Base-by-base conservation (phyloP, 2,329 filamentous ascomycete genomes). In the Penicillium sp. region DNA sequence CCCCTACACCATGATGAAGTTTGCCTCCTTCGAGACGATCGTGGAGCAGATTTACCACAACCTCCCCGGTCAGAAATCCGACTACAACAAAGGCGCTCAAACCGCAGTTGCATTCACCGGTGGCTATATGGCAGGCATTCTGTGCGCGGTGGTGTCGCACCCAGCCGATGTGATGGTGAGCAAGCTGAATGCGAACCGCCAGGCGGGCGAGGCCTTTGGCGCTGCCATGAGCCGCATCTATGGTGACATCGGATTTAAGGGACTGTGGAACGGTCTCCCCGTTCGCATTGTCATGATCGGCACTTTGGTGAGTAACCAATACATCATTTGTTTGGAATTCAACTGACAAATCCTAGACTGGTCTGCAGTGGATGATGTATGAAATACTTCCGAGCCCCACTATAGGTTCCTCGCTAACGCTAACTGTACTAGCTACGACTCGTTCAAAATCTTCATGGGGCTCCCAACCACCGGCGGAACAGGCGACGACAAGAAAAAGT, bases 361-460 rank as follows among this genome's bases (percentile, higher is more conserved):
- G 85, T 42, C 69, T 94, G 45, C 88, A 95, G 70, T 95, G 87
- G 87, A 86, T 93, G 82, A 92, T 89, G 62, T 92, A 89, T 68
- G 83, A 77, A 14, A 31, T 27, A 20, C 2, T 25, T 17, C 6
- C 37, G 23, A 2, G 32, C 13, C 35, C 7, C 13, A 13, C 32
- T 12, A 9, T 26, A 16, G 9, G 7, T 10, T 9, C 13, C 20
- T 23, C 48, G 39, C 59, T 64, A 41, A 62, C 54, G 18, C n/a
- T 25, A 4, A 18, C 10, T 35, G 26, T 32, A 34, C 20, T 40
- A 67, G 64, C 42, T 70, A 65, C 44, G 84, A 90, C 57, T 87
- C 84, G 51, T 89, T 89, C 75, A 90, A 92, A 76, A 85, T 92
- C 57, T 85, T 85, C 61, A 87, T 92, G 80, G 85, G 86, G 28